These are phyloP conservation scores for Phytopythium oedochilum DNA, from an alignment of 352 stramenopile species.

Conservation along the genomic window DNA sequence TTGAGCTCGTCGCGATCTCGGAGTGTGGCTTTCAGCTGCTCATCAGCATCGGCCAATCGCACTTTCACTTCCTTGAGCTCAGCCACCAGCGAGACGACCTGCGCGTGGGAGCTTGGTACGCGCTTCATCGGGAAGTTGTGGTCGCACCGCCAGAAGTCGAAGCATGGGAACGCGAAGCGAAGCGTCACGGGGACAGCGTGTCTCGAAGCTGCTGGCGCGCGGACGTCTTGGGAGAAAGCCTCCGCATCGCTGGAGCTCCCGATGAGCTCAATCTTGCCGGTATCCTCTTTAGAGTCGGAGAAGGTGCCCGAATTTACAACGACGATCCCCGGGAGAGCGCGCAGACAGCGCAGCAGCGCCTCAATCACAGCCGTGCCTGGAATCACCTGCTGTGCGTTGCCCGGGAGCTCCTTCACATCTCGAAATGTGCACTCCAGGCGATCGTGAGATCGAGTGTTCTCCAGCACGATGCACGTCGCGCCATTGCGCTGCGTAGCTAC, in stretches of 20 bases:
- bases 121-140: constrained; percentile 29
- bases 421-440: constrained; percentile 22
- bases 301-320: constrained; percentile 13
- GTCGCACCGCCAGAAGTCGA: constrained; percentile 29
- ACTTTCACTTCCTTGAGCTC: constrained; percentile 7
- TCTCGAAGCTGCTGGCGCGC: not conserved
- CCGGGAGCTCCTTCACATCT: constrained; percentile 20
- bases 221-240: no score
- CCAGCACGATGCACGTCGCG: constrained; percentile 5
- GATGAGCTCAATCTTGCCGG: constrained; percentile 24
- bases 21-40: not conserved
- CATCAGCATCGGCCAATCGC: not conserved
- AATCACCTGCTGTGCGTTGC: constrained; percentile 8
- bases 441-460: constrained; percentile 20
- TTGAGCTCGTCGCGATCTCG: not conserved
- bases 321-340: constrained; percentile 10
- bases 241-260: no score
- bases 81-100: constrained; percentile 8
- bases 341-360: constrained; percentile 25
- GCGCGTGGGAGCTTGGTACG: constrained; percentile 7
- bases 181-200: constrained; percentile 9
- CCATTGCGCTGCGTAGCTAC: constrained; percentile 6
- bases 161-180: constrained; percentile 27
- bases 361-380: constrained; percentile 22
- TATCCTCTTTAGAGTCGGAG: constrained; percentile 22